Base-by-base conservation (phyloP, 495 filamentous ascomycete genomes). In the Lindgomyces ingoldianus region DNA sequence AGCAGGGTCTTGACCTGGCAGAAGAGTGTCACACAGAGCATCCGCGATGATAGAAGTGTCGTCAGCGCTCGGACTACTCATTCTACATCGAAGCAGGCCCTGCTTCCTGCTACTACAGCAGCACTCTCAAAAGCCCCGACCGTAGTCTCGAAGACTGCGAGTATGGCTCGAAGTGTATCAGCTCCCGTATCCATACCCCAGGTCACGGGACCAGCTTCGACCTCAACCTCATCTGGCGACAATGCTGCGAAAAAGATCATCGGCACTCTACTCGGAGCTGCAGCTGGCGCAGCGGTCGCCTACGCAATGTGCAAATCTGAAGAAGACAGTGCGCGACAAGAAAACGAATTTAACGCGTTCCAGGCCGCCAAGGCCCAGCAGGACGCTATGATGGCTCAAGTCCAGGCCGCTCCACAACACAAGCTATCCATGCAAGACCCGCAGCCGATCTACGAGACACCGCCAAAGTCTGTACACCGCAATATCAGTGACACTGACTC, bases 211-310 rank as follows among this genome's bases (percentile, higher is more conserved):
- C 30, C 77, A 22, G 77, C 76, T 6, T 45, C 69, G 0, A 74
- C 74, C 1, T 72, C 73, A 25, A 72, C 78, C 0, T 70, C 55
- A 26, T 75, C 16, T 62, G 76, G 36, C 67, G 73, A 75, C 49
- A 73, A 76, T 24, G 71, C 84, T 6, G 72, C 80, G 8, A 84
- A 85, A 25, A 86, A 85, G 1, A 76, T 95, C 25, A 79, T 94
- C 8, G 90, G 90, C 10, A 88, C 88, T 2, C 81, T 92, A 48
- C 83, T 91, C 4, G 91, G 89, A 22, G 91, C 87, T 18, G 89
- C 88, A 9, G 84, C 88, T 2, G 91, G 88, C 51, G 89, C 87
- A 14, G 88, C 86, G 0, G 72, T 91, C 39, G 87, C 89, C 1
- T 93, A 93, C 72, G 85, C 87, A 36, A 86, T 90, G 77, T 78